A percentile compares a stretch with the other conserved stretches of the same genome.
Evolutionary conservation across 371 early-diverging fungal genomes (phyloP).

Genomic region (Actinomortierella ambigua): DNA sequence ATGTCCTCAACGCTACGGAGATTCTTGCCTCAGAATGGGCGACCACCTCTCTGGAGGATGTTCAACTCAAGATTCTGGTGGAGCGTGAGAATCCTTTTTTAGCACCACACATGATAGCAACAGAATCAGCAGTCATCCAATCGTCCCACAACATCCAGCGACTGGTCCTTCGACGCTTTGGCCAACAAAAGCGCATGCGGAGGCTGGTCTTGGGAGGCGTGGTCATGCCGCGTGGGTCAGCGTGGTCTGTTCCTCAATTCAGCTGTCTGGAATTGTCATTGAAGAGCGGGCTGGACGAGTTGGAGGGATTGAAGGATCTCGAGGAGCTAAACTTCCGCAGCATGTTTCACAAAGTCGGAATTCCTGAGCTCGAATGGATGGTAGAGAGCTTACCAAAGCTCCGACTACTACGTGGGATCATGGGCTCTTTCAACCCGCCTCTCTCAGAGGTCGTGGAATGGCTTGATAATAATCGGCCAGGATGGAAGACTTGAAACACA

Average conservation of each 20-base stretch:
- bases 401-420: background rate
- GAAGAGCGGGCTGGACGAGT: constrained; percentile 11
- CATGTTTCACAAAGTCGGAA: constrained; percentile 4
- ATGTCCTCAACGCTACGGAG: no score
- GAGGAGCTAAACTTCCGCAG: background rate
- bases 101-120: no score
- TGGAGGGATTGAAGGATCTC: background rate
- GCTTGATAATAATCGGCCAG: no score
- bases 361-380: background rate
- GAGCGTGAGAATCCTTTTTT: no score
- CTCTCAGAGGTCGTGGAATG: no score
- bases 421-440: no score
- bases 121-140: no score
- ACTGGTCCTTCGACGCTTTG: constrained; percentile 1
- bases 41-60: no score
- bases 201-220: background rate
- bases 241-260: background rate
- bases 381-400: background rate
- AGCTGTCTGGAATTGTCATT: constrained; percentile 8
- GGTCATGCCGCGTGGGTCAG: background rate
- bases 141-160: background rate
- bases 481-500: no score
- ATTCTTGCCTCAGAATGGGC: no score
- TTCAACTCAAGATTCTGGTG: no score
- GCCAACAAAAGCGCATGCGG: background rate